A percentile compares a stretch with the other conserved stretches of the same genome.
phyloP scores from a whole-genome alignment of 2,329 filamentous ascomycete genomes.

The Clonostachys rhizophaga region DNA sequence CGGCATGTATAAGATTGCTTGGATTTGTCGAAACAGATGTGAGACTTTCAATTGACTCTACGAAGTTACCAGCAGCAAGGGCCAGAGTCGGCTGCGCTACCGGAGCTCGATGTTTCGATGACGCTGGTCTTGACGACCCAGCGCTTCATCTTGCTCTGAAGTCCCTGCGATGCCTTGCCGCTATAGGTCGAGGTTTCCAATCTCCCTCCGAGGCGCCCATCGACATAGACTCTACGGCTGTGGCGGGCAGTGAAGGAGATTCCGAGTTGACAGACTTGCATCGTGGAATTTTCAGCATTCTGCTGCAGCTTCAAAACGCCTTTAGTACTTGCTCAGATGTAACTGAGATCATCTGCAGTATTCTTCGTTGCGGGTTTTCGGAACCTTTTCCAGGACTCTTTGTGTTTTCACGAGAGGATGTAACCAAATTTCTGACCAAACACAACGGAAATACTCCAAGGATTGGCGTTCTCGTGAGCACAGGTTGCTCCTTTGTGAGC shows the following conservation, averaged over 20 bases:
- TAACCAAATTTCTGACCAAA: conserved; percentile 62
- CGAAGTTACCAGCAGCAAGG: conserved; percentile 3
- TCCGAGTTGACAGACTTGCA: conserved; percentile 29
- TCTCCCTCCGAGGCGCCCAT: conserved; percentile 61
- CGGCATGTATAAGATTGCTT: conserved; percentile 53
- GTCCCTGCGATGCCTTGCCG: conserved; percentile 63
- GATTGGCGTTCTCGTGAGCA: conserved; percentile 65
- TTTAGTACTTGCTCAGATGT: conserved; percentile 62
- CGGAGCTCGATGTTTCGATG: conserved; percentile 14
- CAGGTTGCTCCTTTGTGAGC: conserved; percentile 65
- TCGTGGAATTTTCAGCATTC: conserved; percentile 36
- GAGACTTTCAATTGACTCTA: conserved; percentile 11
- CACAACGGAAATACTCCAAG: conserved; percentile 57
- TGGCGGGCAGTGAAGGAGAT: conserved; percentile 1
- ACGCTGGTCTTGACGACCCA: conserved; percentile 33
- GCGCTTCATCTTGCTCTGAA: conserved; percentile 42
- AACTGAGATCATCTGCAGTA: conserved; percentile 65
- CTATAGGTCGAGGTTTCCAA: conserved; percentile 69
- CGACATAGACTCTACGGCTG: conserved; percentile 54
- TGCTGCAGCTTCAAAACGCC: conserved; percentile 39
- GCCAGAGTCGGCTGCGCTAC: conserved; percentile 12
- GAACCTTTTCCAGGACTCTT: conserved; percentile 73
- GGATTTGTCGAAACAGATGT: conserved; percentile 57
- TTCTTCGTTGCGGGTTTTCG: conserved; percentile 70
- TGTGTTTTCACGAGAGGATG: conserved; percentile 62